Conservation (phyloP, 495 filamentous ascomycete genomes). For the Podospora didyma region DNA sequence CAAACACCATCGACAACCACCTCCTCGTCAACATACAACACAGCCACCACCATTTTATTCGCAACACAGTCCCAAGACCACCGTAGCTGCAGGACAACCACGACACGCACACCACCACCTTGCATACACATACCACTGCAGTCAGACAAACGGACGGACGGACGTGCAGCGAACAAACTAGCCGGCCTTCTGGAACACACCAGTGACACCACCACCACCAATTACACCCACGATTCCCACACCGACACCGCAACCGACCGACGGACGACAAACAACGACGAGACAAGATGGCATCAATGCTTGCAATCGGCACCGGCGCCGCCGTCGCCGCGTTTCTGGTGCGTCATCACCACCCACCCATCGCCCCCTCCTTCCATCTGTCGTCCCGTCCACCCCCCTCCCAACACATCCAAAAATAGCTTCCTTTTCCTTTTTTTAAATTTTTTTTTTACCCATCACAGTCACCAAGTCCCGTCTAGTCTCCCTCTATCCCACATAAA, state of each 20-base stretch:
- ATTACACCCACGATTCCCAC: background rate
- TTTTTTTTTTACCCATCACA: too few relatives aligned
- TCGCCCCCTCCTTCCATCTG: background rate
- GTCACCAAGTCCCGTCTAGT: too few relatives aligned
- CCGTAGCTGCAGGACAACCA: too few relatives aligned
- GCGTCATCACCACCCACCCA: slow-evolving; percentile 22
- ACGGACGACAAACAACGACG: background rate
- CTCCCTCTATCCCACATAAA: too few relatives aligned
- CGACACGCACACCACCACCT: too few relatives aligned
- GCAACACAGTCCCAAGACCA: too few relatives aligned
- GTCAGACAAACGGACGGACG: background rate
- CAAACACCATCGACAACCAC: background rate
- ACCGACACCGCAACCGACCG: background rate
- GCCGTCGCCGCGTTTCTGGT: slow-evolving; percentile 73
- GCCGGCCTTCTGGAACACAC: too few relatives aligned
- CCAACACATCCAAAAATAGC: background rate
- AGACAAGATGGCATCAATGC: slow-evolving; percentile 63
- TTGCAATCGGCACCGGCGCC: slow-evolving; percentile 77
- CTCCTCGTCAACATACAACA: background rate
- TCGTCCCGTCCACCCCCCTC: too few relatives aligned
- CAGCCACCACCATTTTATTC: background rate
- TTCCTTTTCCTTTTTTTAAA: too few relatives aligned
- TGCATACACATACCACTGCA: background rate
- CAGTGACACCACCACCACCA: background rate
- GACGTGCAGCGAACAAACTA: too few relatives aligned